Percentiles rank a stretch among this genome's conserved stretches.
phyloP scores from a whole-genome alignment of 345 rosid species.

The Eucalyptus sp. region DNA sequence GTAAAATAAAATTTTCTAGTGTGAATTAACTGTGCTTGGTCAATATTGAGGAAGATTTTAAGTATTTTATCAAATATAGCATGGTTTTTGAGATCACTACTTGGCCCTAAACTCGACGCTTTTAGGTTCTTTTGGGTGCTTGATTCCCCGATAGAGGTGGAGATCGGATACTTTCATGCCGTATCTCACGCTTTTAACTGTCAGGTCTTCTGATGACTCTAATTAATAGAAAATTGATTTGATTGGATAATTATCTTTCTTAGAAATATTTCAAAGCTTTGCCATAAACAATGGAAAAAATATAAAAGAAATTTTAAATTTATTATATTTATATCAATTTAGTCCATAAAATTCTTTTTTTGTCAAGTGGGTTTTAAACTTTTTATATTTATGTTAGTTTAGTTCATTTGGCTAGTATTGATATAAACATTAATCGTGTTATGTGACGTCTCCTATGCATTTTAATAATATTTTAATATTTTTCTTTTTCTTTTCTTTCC shows the following conservation, averaged over 20 bases:
- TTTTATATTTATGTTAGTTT: too few species aligned
- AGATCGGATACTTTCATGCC: neutral
- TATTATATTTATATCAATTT: too few species aligned
- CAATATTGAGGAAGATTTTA: neutral
- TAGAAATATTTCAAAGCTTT: neutral
- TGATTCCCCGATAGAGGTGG: neutral
- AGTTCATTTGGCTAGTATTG: too few species aligned
- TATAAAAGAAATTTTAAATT: too few species aligned
- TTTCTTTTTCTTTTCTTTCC: too few species aligned
- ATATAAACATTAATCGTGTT: too few species aligned
- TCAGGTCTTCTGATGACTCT: neutral
- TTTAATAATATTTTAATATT: too few species aligned
- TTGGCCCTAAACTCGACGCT: neutral
- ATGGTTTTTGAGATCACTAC: neutral
- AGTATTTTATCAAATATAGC: neutral
- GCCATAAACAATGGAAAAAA: too few species aligned
- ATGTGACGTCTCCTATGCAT: fast-evolving
- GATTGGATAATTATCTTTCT: neutral
- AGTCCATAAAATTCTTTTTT: too few species aligned
- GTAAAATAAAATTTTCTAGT: neutral
- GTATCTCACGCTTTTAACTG: neutral
- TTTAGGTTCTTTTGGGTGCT: neutral
- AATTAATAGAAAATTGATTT: neutral
- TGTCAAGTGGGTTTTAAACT: too few species aligned
- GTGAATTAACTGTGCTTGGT: neutral